A percentile compares a stretch with the other conserved stretches of the same genome.
phyloP scores from a whole-genome alignment of 345 rosid species.

The Sisymbrium altissimum region DNA sequence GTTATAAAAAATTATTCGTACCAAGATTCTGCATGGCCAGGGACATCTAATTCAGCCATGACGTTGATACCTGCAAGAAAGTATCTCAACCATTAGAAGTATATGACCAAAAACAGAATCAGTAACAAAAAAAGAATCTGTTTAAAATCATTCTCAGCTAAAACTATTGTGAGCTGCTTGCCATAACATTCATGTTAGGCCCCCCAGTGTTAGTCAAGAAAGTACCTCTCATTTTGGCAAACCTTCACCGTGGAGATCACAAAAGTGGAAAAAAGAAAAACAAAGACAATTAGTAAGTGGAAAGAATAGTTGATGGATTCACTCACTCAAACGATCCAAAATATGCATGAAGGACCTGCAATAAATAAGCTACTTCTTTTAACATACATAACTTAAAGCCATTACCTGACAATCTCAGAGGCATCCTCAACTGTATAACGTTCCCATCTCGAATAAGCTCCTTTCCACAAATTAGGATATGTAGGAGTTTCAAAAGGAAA shows the following conservation, averaged over 20 bases:
- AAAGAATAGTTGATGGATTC: neutral
- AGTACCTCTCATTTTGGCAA: constrained; percentile 91
- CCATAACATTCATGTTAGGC: constrained; percentile 3
- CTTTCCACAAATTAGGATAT: constrained; percentile 84
- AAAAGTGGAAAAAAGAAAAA: too few relatives aligned
- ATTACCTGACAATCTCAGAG: constrained; percentile 76
- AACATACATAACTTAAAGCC: neutral
- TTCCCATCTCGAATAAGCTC: constrained; percentile 86
- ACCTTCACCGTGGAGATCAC: constrained; percentile 55
- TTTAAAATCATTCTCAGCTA: constrained; percentile 7
- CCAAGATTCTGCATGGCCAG: constrained; percentile 99
- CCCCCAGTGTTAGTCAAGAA: neutral
- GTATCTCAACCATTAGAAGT: neutral
- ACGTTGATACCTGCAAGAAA: constrained; percentile 68
- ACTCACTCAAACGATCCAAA: neutral
- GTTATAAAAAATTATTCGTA: constrained; percentile 22
- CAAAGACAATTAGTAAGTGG: constrained; percentile 27
- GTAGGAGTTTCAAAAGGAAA: constrained; percentile 91
- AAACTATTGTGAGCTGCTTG: neutral
- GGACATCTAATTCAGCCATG: constrained; percentile 95
- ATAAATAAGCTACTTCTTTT: neutral
- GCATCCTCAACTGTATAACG: constrained; percentile 95
- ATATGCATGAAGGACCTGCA: neutral
- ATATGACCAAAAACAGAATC: neutral
- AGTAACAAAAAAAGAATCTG: neutral